These are phyloP conservation scores for Xylaria sp. DNA, from an alignment of 2,329 filamentous ascomycete species.

Conservation along the genomic window DNA sequence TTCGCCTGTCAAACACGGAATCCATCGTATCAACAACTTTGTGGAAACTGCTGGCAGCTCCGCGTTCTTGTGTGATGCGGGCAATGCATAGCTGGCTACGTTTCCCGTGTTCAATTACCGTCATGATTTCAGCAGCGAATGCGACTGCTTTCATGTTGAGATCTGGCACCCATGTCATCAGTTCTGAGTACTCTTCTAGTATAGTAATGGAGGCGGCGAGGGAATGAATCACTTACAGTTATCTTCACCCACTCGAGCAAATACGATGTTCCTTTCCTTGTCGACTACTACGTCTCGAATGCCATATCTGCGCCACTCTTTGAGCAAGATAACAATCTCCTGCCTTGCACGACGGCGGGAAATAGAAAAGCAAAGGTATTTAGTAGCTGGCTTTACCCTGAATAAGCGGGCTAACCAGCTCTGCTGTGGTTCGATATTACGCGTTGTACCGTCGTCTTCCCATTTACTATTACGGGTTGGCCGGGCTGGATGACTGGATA, in stretches of 20 bases:
- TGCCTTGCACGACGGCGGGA: constrained; percentile 78
- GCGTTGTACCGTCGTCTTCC: constrained; percentile 45
- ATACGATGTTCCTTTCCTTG: constrained; percentile 81
- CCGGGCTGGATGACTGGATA: constrained; percentile 37
- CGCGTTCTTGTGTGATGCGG: constrained; percentile 87
- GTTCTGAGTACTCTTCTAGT: not conserved
- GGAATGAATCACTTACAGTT: constrained; percentile 78
- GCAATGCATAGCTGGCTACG: constrained; percentile 81
- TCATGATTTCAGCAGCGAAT: constrained; percentile 88
- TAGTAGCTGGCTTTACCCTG: constrained; percentile 83
- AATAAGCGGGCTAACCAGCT: constrained; percentile 93
- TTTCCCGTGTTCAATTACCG: constrained; percentile 85
- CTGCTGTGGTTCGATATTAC: constrained; percentile 73
- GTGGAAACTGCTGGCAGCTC: constrained; percentile 90
- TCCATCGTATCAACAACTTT: constrained; percentile 82
- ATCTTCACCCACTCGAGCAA: constrained; percentile 76
- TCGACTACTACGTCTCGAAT: constrained; percentile 82
- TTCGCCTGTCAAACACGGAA: constrained; percentile 71
- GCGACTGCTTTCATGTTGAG: constrained; percentile 87
- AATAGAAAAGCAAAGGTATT: constrained; percentile 78
- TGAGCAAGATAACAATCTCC: constrained; percentile 78
- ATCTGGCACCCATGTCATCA: constrained; percentile 59
- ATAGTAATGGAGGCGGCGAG: not conserved
- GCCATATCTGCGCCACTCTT: constrained; percentile 85
- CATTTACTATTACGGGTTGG: constrained; percentile 37